Base-by-base conservation (phyloP, 2,329 filamentous ascomycete genomes). In the Diatrype stigma region DNA sequence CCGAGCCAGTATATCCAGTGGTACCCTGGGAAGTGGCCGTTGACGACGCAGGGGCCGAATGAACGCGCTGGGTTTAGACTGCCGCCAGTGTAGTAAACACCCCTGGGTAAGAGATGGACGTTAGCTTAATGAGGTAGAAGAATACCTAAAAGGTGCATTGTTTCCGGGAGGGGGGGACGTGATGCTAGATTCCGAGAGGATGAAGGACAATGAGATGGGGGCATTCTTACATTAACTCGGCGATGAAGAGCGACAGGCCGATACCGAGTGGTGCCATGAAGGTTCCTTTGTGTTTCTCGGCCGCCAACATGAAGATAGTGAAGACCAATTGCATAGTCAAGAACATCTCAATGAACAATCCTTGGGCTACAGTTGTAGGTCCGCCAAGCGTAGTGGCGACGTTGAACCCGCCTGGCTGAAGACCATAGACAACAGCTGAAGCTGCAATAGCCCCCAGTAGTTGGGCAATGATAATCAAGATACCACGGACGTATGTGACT, bases 241-340 rank as follows among this genome's bases (percentile, higher is more conserved):
- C 60, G 22, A 86, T 73, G 60, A 86, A 86, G 21, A 86, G 71
- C 0, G 81, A 69, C 3, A 85, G 63, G 0, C 84, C 84, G 55
- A 87, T 85, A 1, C 81, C 82, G 2, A 86, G 67, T 0, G 83
- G 83, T 0, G 82, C 82, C 3, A 86, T 69, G 61, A 75, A 85
- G 0, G 82, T 86, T 1, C 76, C 78, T 52, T 79, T 79, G 62
- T 85, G 81, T 62, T 86, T 85, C 57, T 84, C 80, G 6, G 75
- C 77, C 0, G 80, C 81, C 34, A 84, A 67, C 80, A 84, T 83
- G 60, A 79, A 74, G 47, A 81, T 75, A 3, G 78, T 75, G 35
- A 81, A 71, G 14, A 80, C 72, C 7, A 82, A 65, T 60, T 79
- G 72, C 0, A 76, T 70, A 1, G 78, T 81, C 21, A 81, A 67